Evolutionary conservation across 1,284 basidiomycete genomes (phyloP).

Genomic region (Bondarzewia mesenterica): DNA sequence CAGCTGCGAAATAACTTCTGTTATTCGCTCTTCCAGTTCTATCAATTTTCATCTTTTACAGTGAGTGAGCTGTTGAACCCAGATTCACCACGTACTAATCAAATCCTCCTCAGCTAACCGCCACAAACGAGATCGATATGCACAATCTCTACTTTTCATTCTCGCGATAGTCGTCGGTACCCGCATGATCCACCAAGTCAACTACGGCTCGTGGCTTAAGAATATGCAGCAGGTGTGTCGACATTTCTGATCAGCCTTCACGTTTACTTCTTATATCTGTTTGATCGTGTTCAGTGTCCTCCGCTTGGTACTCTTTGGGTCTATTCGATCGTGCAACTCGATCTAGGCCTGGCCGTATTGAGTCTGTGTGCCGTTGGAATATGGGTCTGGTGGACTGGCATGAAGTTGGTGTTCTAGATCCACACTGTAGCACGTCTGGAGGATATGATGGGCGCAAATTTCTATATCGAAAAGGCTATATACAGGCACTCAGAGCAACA

Average conservation of each 20-base stretch:
- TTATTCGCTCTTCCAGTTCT: constrained; percentile 40
- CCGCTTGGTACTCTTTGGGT: constrained; percentile 72
- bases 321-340: constrained; percentile 60
- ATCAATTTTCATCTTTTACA: constrained; percentile 69
- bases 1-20: background rate
- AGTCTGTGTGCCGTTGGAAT: constrained; percentile 43
- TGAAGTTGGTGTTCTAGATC: constrained; percentile 35
- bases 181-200: constrained; percentile 64
- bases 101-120: constrained; percentile 41
- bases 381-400: constrained; percentile 54
- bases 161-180: constrained; percentile 49
- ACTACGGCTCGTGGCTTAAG: constrained; percentile 52
- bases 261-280: constrained; percentile 2
- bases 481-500: too few relatives aligned
- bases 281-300: constrained; percentile 40
- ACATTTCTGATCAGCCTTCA: constrained; percentile 2
- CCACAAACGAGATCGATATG: constrained; percentile 44
- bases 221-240: constrained; percentile 70
- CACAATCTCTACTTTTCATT: constrained; percentile 50
- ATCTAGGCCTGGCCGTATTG: constrained; percentile 50
- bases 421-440: too few relatives aligned
- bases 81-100: background rate
- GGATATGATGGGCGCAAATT: too few relatives aligned
- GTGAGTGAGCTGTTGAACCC: constrained; percentile 32
- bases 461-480: too few relatives aligned